Base-by-base conservation (phyloP, 2,329 filamentous ascomycete genomes). In the Coniella lustricola region DNA sequence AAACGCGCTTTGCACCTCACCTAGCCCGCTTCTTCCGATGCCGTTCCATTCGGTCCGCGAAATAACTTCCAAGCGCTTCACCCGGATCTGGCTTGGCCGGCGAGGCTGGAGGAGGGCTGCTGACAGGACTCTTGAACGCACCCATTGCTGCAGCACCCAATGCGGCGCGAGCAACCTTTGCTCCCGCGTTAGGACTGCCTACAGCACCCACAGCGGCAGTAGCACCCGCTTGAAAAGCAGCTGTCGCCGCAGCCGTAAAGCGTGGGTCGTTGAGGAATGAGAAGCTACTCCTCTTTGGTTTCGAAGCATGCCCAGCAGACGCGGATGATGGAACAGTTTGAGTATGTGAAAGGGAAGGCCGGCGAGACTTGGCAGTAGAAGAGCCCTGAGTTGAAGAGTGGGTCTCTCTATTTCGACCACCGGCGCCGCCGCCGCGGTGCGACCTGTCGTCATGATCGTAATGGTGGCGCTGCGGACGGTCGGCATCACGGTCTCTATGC, bases 121-220 rank as follows among this genome's bases (percentile, higher is more conserved):
- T n/a, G 2, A 21, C 18, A 3, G 47, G 46, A 5, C 25, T 34
- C 42, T 37, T 46, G 7, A 59, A 52, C 14, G 54, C 56, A 22
- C 55, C 56, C 18, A 56, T 44, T 3, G 56, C 59, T 8, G 53
- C 58, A 12, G 58, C 59, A 1, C 58, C 58, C 25, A 61, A 48
- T 12, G 58, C 58, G 16, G 59, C 59, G 22, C 53, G 54, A 3
- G 57, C 54, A 7, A 61, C 55, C 38, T 54, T 51, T 1, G 53
- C 51, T 0, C 57, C 57, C 41, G 59, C 60, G 12, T 52, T 48
- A 4, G 55, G 57, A 45, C 56, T 44, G 21, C 54, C 52, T 21
- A 57, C 52, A 16, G 53, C 31, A 8, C 48, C 52, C 9, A 59
- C 35, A 3, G 57, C 58, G 9, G 59, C 55, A 9, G 55, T 38